Evolutionary conservation across 2,329 filamentous ascomycete genomes (phyloP).

Genomic region (Penicillium fuscoglaucum): DNA sequence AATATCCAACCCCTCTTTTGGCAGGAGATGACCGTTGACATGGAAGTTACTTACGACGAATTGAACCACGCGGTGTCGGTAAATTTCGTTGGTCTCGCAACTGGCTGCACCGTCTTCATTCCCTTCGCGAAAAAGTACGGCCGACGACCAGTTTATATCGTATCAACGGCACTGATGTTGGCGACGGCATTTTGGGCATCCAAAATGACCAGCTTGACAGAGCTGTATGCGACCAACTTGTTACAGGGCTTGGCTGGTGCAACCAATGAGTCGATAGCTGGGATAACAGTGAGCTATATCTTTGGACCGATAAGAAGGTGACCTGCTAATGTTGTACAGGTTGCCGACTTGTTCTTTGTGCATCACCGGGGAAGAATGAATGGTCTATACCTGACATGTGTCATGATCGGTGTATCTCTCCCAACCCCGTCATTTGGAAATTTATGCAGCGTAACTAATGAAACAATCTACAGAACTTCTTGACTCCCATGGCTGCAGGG

Average conservation of each 20-base stretch:
- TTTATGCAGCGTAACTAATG: conserved; percentile 2
- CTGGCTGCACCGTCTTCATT: conserved; percentile 50
- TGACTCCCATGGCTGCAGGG: conserved; percentile 38
- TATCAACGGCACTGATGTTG: conserved; percentile 45
- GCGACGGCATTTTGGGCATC: conserved; percentile 46
- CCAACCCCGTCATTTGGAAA: conserved; percentile 9
- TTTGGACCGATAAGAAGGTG: conserved; percentile 30
- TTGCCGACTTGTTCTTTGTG: conserved; percentile 53
- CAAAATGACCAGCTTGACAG: conserved; percentile 41
- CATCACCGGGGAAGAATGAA: conserved; percentile 55
- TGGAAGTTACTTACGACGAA: conserved; percentile 43
- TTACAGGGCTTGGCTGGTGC: conserved; percentile 43
- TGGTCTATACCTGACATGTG: conserved; percentile 49
- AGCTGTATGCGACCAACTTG: conserved; percentile 49
- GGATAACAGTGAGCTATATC: conserved; percentile 44
- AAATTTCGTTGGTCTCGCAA: conserved; percentile 46
- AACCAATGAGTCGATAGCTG: conserved; percentile 43
- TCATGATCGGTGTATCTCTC: conserved; percentile 40
- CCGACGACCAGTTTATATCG: conserved; percentile 48
- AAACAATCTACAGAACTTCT: conserved; percentile 24
- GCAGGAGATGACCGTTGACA: conserved; percentile 48
- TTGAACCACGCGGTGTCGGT: conserved; percentile 51
- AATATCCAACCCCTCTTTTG: conserved; percentile 47
- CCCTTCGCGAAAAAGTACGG: conserved; percentile 52
- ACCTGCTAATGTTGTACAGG: conserved; percentile 20